Evolutionary conservation across 352 stramenopile genomes (phyloP), one percentile per base, ranked within the genome.

Genomic region (Phytophthora uliginosa): DNA sequence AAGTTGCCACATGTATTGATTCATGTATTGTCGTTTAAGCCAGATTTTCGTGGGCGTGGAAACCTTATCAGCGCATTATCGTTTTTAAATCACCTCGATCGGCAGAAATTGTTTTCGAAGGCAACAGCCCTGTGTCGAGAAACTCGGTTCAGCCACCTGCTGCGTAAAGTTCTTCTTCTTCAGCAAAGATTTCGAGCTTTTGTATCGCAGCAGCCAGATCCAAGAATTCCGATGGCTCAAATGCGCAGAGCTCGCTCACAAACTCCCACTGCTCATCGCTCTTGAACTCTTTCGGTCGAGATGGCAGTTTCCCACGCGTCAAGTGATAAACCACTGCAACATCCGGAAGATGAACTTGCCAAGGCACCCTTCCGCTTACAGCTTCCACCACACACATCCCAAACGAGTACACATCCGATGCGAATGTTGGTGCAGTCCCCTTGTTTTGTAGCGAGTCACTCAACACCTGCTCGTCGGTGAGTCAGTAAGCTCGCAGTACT

Each of bases 321-420:
- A 68, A 59, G 22, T 60, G 50, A 42, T 55, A 52, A 5, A 60
- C 28, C 20, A 68, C 61, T 5, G 50, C 51, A 28, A 51, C 26
- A 17, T 68, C 36, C 0, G 61, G 61, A 4, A 68, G 34, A 28
- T 24, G 17, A 18, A 47, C n/a, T 13, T 38, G 34, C 61, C 61
- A 68, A 0, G 61, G 61, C 33, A 51, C 36, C 5, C 9, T 36
- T 7, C 53, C 40, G 20, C 38, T 69, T 12, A 57, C 28, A 24
- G 63, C 63, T 34, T 69, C 63, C 1, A 69, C 24, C 7, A 63
- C 40, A 28, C 63, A 63, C 63, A 62, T 63, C 8, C 63, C 63
- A 48, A 69, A 69, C 15, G 63, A 57, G 42, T 63, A 69, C 28
- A 63, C 45, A 28, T 69, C 63, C 15, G 63, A 69, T 3, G 36